These are phyloP conservation scores for Candida yuanshanica DNA, from an alignment of 805 yeast species.

Conservation along the genomic window DNA sequence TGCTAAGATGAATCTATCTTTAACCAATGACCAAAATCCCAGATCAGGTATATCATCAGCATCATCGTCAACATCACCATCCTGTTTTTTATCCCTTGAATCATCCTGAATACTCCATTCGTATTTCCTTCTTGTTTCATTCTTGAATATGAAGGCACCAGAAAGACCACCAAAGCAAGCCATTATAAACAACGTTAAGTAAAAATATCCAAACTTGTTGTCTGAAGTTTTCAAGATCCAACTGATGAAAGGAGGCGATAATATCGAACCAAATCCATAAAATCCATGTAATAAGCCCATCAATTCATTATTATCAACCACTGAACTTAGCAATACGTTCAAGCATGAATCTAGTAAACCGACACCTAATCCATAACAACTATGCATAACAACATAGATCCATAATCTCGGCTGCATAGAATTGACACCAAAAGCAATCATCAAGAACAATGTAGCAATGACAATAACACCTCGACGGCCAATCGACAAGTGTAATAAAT, in stretches of 20 bases:
- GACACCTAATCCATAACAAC: slow-evolving; percentile 46
- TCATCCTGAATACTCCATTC: slow-evolving; percentile 4
- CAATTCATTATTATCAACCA: slow-evolving; percentile 49
- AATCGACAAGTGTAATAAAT: slow-evolving; percentile 31
- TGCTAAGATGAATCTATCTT: slow-evolving; percentile 36
- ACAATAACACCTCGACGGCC: slow-evolving; percentile 46
- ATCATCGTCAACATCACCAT: slow-evolving; percentile 11
- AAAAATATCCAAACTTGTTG: slow-evolving; percentile 20
- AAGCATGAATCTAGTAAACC: slow-evolving; percentile 53
- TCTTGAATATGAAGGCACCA: slow-evolving; percentile 39
- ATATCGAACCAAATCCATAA: slow-evolving; percentile 69
- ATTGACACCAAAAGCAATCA: slow-evolving; percentile 34
- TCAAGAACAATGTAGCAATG: slow-evolving; percentile 30
- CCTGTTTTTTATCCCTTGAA: not conserved
- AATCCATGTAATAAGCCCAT: slow-evolving; percentile 62
- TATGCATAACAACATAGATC: slow-evolving; percentile 34
- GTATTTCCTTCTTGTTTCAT: slow-evolving; percentile 35
- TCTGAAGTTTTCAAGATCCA: slow-evolving; percentile 26
- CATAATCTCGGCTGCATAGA: slow-evolving; percentile 31
- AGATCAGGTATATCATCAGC: slow-evolving; percentile 9
- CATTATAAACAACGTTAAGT: slow-evolving; percentile 36
- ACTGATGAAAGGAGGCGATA: slow-evolving; percentile 62
- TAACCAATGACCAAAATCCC: slow-evolving; percentile 14
- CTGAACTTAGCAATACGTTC: slow-evolving; percentile 41
- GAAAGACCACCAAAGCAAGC: slow-evolving; percentile 24